phyloP scores from a whole-genome alignment of 495 filamentous ascomycete species.

The Xylaria nigripes region DNA sequence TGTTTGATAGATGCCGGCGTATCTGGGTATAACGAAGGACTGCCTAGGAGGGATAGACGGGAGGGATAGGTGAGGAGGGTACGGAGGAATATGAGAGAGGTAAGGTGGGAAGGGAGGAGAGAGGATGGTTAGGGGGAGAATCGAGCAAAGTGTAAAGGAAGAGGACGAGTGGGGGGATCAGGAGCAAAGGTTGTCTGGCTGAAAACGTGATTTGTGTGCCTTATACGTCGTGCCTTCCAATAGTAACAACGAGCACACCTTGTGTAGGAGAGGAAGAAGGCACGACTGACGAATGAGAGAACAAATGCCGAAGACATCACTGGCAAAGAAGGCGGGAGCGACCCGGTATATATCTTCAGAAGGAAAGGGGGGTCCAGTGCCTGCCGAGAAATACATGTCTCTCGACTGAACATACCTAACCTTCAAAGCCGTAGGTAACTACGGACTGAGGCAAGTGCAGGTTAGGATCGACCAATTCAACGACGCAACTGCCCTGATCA shows the following conservation, averaged over 20 bases:
- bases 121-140: neutral
- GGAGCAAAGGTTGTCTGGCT: neutral
- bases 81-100: slow-evolving; percentile 7
- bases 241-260: neutral
- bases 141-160: neutral
- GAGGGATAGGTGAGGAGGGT: neutral
- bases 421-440: too few species aligned
- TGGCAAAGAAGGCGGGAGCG: neutral
- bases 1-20: slow-evolving; percentile 4
- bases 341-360: neutral
- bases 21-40: slow-evolving; percentile 5
- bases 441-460: too few species aligned
- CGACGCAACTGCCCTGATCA: too few species aligned
- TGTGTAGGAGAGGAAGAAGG: neutral
- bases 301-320: neutral
- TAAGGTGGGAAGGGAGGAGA: slow-evolving; percentile 5
- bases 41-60: neutral
- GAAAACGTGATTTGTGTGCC: neutral
- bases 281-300: neutral
- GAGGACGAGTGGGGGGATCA: neutral
- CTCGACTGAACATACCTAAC: too few species aligned
- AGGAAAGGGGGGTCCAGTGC: too few species aligned
- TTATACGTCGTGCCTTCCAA: slow-evolving; percentile 4
- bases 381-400: too few species aligned
- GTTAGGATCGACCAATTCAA: too few species aligned